phyloP scores from a whole-genome alignment of 768 basidiomycete genomes.

The Pilatotrama ljubarskyi region DNA sequence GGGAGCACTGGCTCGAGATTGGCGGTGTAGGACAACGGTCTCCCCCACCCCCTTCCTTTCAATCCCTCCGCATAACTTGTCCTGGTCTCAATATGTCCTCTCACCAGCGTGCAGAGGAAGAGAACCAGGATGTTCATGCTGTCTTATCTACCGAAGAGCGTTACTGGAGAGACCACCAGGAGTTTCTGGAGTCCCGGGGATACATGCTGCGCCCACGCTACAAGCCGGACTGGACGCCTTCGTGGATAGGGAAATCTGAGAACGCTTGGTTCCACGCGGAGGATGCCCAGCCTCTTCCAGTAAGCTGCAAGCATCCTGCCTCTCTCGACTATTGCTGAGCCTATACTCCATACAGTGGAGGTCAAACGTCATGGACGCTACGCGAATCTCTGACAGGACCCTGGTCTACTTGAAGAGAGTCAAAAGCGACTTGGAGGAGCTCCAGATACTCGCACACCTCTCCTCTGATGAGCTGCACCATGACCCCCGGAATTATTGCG shows the following conservation, averaged over 20 bases:
- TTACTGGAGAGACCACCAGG: constrained; percentile 1
- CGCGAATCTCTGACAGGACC: constrained; percentile 18
- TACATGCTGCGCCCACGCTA: constrained; percentile 26
- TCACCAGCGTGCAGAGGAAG: too few relatives aligned
- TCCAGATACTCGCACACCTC: constrained; percentile 11
- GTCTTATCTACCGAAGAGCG: background rate
- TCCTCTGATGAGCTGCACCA: constrained; percentile 6
- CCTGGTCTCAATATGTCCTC: too few relatives aligned
- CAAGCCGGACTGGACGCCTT: constrained; percentile 14
- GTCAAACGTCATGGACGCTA: constrained; percentile 21
- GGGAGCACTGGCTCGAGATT: too few relatives aligned
- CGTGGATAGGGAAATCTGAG: background rate
- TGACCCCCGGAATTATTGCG: constrained; percentile 26
- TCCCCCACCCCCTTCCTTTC: too few relatives aligned
- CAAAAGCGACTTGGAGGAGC: background rate
- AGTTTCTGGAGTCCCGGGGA: constrained; percentile 12
- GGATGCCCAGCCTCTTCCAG: background rate
- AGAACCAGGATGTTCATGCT: background rate
- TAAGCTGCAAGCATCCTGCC: background rate
- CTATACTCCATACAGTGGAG: background rate
- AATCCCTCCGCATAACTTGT: too few relatives aligned
- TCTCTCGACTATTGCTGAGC: too few relatives aligned
- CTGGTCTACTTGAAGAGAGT: constrained; percentile 23
- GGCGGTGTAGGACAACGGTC: too few relatives aligned
- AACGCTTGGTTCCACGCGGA: background rate